Base-by-base conservation (phyloP, 2,329 filamentous ascomycete genomes). In the Zasmidium angulare region DNA sequence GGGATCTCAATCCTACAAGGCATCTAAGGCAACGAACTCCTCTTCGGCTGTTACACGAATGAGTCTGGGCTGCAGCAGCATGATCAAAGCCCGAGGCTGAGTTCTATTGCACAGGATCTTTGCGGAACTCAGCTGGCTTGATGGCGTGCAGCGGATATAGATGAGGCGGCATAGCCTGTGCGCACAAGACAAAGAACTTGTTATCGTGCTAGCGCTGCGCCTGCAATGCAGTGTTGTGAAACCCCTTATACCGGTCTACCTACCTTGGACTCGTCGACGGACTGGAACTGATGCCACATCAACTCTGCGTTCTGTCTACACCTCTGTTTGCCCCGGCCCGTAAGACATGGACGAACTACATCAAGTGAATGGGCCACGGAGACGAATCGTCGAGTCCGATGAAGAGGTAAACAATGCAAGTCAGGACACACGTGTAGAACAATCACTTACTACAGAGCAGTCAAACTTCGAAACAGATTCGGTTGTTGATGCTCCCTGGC, bases 31-130 rank as follows among this genome's bases (percentile, higher is more conserved):
- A 7, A 43, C 36, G 36, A 43, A 43, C 36, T 14, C 36, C 26
- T 17, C 36, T 43, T 17, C 36, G n/a, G 36, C n/a, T 4, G 12
- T 19, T 43, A 43, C 6, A 19, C 36, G 3, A 17, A 14, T 14
- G 36, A 43, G 36, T 43, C 36, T 43, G 36, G 36, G 36, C 36
- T 43, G 36, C 36, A 43, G 36, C 36, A 43, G n/a, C 3, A 43
- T 19, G 7, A 43, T 17, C n/a, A n/a, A n/a, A n/a, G n/a, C n/a
- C n/a, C n/a, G 50, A 52, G 50, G 50, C 50, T 52, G 24, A 52
- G 50, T 24, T 23, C n/a, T 36, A 4, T 6, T 21, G 26, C 21
- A 36, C 12, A 52, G 48, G 26, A 52, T 43, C 36, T 43, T 19
- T 43, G 12, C 36, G 36, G n/a, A 43, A 43, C 36, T 19, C n/a